These are phyloP conservation scores for Corylus heterophylla DNA, from an alignment of 306 rosid species.

Conservation along the genomic window DNA sequence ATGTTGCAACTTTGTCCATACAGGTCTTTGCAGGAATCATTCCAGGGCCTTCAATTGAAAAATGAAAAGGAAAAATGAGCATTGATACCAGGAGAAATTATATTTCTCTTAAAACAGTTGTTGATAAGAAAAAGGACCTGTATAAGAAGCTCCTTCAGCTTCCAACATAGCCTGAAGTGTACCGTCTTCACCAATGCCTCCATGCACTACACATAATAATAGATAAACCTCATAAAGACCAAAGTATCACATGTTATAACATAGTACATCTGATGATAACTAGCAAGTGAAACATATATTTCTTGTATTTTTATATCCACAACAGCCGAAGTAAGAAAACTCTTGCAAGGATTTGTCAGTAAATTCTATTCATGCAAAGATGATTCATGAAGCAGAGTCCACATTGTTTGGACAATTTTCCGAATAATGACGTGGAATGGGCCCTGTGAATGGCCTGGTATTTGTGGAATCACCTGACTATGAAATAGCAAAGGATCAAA, in stretches of 20 bases:
- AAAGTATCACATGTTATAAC: not conserved
- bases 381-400: slow-evolving; percentile 7
- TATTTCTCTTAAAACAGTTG: slow-evolving; percentile 7
- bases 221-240: slow-evolving; percentile 24
- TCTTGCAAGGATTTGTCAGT: slow-evolving; percentile 6
- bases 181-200: slow-evolving; percentile 99
- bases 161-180: slow-evolving; percentile 84
- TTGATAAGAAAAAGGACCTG: slow-evolving; percentile 58
- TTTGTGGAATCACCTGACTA: too few species aligned
- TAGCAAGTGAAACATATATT: not conserved
- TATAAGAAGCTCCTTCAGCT: slow-evolving; percentile 78
- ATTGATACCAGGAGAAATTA: slow-evolving; percentile 17
- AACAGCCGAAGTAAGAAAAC: slow-evolving; percentile 5
- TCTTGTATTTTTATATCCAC: not conserved
- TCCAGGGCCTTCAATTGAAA: slow-evolving; percentile 72
- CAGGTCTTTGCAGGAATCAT: slow-evolving; percentile 75
- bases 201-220: slow-evolving; percentile 68
- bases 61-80: slow-evolving; percentile 12
- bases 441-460: too few species aligned
- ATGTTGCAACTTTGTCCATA: slow-evolving; percentile 95
- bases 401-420: too few species aligned
- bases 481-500: too few species aligned
- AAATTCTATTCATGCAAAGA: slow-evolving; percentile 7
- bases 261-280: not conserved
- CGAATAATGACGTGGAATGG: too few species aligned